Evolutionary conservation across 768 basidiomycete species (phyloP).

Genomic region (Panaeolus cyanescens): DNA sequence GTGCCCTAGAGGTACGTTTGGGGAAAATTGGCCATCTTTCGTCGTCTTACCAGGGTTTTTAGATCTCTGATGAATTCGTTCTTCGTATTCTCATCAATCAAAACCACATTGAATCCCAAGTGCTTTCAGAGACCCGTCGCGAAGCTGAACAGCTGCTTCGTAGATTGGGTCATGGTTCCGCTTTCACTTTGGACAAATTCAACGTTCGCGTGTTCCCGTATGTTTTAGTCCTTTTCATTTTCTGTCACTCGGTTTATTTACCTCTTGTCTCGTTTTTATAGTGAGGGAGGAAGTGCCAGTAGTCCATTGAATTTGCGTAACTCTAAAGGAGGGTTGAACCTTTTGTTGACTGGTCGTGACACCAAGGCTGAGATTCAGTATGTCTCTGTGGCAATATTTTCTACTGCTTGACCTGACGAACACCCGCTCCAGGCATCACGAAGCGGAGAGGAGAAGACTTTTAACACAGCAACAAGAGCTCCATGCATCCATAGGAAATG

Average conservation of each 20-base stretch:
- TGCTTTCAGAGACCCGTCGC: conserved; percentile 64
- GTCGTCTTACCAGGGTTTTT: neutral
- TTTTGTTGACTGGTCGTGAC: conserved; percentile 58
- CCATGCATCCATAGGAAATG: conserved; percentile 20
- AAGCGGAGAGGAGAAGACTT: neutral
- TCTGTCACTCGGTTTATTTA: neutral
- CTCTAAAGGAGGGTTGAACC: conserved; percentile 37
- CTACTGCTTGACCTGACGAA: too few species aligned
- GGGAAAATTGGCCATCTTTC: neutral
- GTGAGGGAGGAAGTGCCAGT: conserved; percentile 71
- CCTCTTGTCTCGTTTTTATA: conserved; percentile 22
- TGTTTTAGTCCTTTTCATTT: conserved; percentile 22
- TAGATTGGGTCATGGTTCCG: conserved; percentile 51
- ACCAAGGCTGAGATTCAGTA: conserved; percentile 49
- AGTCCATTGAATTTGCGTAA: conserved; percentile 32
- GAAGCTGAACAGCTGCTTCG: conserved; percentile 61
- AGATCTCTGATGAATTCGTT: conserved; percentile 79
- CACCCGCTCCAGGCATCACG: neutral
- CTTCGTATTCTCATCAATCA: conserved; percentile 82
- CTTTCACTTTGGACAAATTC: conserved; percentile 67
- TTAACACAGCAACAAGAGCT: conserved; percentile 30
- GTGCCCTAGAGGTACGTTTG: conserved; percentile 72
- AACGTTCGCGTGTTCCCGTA: conserved; percentile 66
- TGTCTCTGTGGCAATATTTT: too few species aligned
- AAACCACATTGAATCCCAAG: conserved; percentile 65